These are phyloP conservation scores for Kuraishia ogatae DNA, from an alignment of 805 yeast genomes.

Conservation along the genomic window DNA sequence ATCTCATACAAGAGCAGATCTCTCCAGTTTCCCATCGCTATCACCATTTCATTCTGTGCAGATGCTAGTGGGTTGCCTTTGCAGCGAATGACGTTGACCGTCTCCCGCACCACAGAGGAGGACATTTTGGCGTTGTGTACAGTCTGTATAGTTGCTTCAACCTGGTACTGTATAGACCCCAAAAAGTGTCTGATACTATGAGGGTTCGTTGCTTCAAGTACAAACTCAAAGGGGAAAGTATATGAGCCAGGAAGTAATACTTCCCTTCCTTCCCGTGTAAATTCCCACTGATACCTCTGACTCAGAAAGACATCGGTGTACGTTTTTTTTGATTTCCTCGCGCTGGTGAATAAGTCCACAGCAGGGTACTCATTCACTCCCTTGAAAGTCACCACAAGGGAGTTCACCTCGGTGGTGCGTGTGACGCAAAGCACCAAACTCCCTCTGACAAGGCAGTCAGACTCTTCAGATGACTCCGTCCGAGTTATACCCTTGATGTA, in stretches of 20 bases:
- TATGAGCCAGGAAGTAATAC: constrained; percentile 12
- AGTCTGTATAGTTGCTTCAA: constrained; percentile 6
- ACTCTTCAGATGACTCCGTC: not conserved
- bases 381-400: not conserved
- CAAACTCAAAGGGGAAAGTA: constrained; percentile 18
- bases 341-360: not conserved
- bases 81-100: constrained; percentile 10
- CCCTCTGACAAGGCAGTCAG: not conserved
- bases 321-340: not conserved
- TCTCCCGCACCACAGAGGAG: not conserved
- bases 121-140: not conserved
- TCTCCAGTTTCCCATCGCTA: constrained; percentile 24
- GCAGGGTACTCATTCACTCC: not conserved
- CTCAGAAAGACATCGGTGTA: constrained; percentile 1
- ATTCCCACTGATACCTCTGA: constrained; percentile 5
- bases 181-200: constrained; percentile 13
- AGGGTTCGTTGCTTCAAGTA: constrained; percentile 13
- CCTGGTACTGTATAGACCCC: constrained; percentile 12
- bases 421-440: not conserved
- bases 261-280: constrained; percentile 1
- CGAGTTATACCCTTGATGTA: not conserved
- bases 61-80: constrained; percentile 2
- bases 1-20: constrained; percentile 17
- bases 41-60: constrained; percentile 7
- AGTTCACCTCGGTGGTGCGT: not conserved